Base-by-base conservation (phyloP, 768 basidiomycete genomes). In the Lactifluus echinatus region DNA sequence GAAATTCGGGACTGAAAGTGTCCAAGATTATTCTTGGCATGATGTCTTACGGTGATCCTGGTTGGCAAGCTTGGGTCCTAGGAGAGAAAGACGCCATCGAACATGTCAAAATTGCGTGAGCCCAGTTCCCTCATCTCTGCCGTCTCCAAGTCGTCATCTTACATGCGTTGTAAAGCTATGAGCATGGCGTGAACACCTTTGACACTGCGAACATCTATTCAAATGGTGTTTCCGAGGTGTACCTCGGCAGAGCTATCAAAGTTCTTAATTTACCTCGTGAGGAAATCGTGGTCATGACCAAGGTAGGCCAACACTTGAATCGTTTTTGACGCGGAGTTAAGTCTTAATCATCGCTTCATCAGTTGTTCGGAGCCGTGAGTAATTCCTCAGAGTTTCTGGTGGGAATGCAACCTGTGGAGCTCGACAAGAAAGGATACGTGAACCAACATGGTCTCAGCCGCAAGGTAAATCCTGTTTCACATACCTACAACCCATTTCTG, bases 11-110 rank as follows among this genome's bases (percentile, higher is more conserved):
- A 2, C 68, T 82, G 43, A 80, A 85, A 65, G 77, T 86, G 0
- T 85, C 83, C 24, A 80, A 75, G 68, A 74, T 85, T 48, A 83
- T 86, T 43, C 72, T 87, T 0, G 85, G 84, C 1, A 77, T 75
- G 37, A 82, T 84, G 82, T 71, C 73, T 19, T 84, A 83, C 62
- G 83, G 78, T 24, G 66, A 66, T 12, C n/a, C 63, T 4, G 47
- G 55, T 36, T 69, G 69, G 63, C 56, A 67, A 40, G 53, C 60
- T n/a, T 75, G 72, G 73, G 66, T 72, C 23, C 55, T 68, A 1
- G 64, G 57, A 5, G 68, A 74, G 45, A 64, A 67, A 10, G 63
- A 64, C 19, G 58, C 58, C 26, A 51, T 57, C 44, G 57, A 64
- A 28, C 63, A 64, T 52, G 56, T 63, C 1, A 63, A 63, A 49